Evolutionary conservation across 345 rosid genomes (phyloP).

Genomic region (Hypericum perforatum): DNA sequence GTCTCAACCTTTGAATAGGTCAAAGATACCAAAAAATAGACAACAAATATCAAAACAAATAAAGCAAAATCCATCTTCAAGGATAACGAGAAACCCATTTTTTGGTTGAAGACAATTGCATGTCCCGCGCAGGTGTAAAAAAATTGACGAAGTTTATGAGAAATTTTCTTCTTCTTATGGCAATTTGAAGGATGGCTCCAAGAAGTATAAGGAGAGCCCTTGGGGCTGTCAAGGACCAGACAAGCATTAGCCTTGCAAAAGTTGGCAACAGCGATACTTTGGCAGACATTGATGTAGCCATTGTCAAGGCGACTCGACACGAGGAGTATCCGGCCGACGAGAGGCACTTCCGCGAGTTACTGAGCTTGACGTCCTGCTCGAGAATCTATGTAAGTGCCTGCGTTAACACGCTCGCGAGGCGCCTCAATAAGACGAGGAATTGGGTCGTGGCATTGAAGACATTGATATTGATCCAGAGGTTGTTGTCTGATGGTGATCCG

Average conservation of each 20-base stretch:
- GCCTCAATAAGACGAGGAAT: conserved; percentile 70
- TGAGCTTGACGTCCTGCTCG: conserved; percentile 62
- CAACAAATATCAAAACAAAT: too few species aligned
- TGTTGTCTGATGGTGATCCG: conserved; percentile 55
- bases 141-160: too few species aligned
- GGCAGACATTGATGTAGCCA: conserved; percentile 72
- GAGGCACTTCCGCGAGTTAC: conserved; percentile 56
- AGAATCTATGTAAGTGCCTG: conserved; percentile 45
- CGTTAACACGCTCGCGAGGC: conserved; percentile 42
- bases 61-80: too few species aligned
- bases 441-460: conserved; percentile 91
- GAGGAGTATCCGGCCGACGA: conserved; percentile 85
- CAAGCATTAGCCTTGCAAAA: conserved; percentile 82
- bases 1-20: too few species aligned
- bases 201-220: conserved; percentile 62
- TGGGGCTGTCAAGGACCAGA: conserved; percentile 81
- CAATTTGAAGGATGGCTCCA: conserved; percentile 66
- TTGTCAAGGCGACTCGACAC: conserved; percentile 83
- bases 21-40: too few species aligned
- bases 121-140: too few species aligned
- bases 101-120: too few species aligned
- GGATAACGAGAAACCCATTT: too few species aligned
- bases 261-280: conserved; percentile 55
- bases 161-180: conserved; percentile 26
- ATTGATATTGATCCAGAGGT: conserved; percentile 52